Evolutionary conservation across 768 basidiomycete genomes (phyloP), one percentile per base, ranked within the genome.

Genomic region (Lactarius deliciosus): DNA sequence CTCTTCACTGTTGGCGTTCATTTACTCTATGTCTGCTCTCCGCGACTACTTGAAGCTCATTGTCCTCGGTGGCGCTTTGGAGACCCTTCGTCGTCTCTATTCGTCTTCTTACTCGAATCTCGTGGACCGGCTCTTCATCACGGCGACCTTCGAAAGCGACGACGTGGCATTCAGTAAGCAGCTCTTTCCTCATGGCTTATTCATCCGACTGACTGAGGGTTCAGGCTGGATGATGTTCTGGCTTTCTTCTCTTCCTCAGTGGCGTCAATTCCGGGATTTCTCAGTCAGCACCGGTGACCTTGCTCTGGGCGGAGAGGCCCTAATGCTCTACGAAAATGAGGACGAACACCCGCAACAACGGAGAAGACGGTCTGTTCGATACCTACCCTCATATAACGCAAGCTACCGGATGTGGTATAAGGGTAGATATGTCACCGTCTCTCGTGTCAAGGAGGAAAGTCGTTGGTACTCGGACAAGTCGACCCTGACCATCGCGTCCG

Each of bases 191-290:
- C 36, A 45, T 55, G 1, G 5, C 13, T 63, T 66, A 34, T 62
- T 62, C 57, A 61, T 60, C 50, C 53, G 66, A 11, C 34, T 50
- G 41, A 62, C 13, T 22, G 25, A 15, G 62, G 5, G 1, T 45
- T 45, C 64, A 90, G 88, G 81, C 45, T 91, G 90, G 90, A 80
- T 91, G 71, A 82, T 89, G 81, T 75, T 81, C 47, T 91, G 89
- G 89, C 75, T 91, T 0, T 84, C 86, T 5, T 79, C 80, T 60
- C 85, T 85, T 50, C 81, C 85, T 22, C 77, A 81, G n/a, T 90
- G 86, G 86, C 76, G 81, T 82, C 67, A 75, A 41, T 81, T 84
- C 8, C 82, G 86, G 8, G 80, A 82, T 63, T 77, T 88, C 32
- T 75, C 84, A 54, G 76, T 88, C 43, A 81, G 78, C 70, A 87